Percentiles rank a stretch among this genome's conserved stretches.
These are phyloP conservation scores for Stellera chamaejasme DNA, from an alignment of 345 rosid species.

Conservation along the genomic window DNA sequence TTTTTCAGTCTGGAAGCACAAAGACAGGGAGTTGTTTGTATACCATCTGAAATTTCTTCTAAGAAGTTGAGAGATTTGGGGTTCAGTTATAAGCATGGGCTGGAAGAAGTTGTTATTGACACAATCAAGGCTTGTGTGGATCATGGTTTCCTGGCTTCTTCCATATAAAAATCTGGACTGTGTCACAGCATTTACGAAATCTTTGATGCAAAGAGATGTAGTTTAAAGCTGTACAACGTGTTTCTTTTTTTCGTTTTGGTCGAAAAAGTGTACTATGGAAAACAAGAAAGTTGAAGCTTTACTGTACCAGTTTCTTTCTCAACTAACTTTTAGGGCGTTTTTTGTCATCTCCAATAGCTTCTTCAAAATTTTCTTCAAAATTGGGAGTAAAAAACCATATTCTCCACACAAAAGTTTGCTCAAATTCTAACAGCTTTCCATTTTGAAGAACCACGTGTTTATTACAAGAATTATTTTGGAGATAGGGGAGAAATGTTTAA, in stretches of 20 bases:
- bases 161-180: slow-evolving; percentile 1
- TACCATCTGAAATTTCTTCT: slow-evolving; percentile 59
- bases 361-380: too few species aligned
- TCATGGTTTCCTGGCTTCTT: slow-evolving; percentile 31
- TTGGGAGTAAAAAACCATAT: too few species aligned
- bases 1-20: slow-evolving; percentile 26
- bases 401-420: too few species aligned
- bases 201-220: not conserved
- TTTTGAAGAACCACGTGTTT: too few species aligned
- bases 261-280: not conserved
- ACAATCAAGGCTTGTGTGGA: slow-evolving; percentile 32
- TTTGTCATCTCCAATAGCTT: too few species aligned
- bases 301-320: slow-evolving; percentile 15
- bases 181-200: not conserved
- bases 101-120: slow-evolving; percentile 44
- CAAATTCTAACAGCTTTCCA: too few species aligned
- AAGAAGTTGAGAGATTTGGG: slow-evolving; percentile 59
- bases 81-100: slow-evolving; percentile 43
- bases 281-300: slow-evolving; percentile 7
- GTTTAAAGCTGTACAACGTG: too few species aligned
- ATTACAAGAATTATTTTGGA: too few species aligned
- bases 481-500: too few species aligned
- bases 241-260: too few species aligned
- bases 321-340: slow-evolving; percentile 4
- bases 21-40: slow-evolving; percentile 6